Conservation (phyloP, 2,329 filamentous ascomycete species). For the Sporothrix sp. region DNA sequence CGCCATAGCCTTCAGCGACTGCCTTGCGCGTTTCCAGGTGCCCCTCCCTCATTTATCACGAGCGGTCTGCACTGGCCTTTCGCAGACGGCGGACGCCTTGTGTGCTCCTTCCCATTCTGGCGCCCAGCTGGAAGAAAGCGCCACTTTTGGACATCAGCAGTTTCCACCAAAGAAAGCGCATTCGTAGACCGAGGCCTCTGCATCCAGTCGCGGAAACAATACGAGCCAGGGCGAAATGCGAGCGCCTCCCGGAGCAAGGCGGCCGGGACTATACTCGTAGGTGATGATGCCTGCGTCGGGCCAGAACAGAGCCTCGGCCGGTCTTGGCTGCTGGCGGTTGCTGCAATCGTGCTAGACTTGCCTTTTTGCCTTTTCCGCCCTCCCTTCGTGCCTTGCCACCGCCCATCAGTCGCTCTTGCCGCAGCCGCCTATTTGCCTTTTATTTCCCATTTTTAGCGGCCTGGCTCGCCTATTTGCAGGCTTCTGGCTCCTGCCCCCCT, state of each 20-base stretch:
- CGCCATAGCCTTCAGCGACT: not conserved
- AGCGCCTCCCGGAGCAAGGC: no score
- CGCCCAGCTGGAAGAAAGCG: no score
- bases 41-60: not conserved
- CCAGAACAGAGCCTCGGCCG: not conserved
- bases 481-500: not conserved
- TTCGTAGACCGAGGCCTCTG: no score
- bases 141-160: no score
- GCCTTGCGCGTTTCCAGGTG: not conserved
- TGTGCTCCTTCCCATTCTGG: conserved; percentile 1
- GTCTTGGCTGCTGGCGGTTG: no score
- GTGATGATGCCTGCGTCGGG: no score
- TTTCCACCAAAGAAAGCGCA: no score
- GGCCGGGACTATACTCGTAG: no score
- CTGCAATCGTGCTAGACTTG: no score
- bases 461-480: not conserved
- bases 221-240: no score
- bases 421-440: conserved; percentile 1
- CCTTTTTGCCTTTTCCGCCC: not conserved
- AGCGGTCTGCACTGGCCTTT: conserved; percentile 1
- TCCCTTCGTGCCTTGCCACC: conserved; percentile 9
- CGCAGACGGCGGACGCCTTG: not conserved
- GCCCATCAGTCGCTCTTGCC: conserved; percentile 7
- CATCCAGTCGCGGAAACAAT: no score
- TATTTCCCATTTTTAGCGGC: conserved; percentile 1